Percentiles rank a stretch among this genome's conserved stretches.
Evolutionary conservation across 2,329 filamentous ascomycete species (phyloP).

Genomic region (Xylaria sp.): DNA sequence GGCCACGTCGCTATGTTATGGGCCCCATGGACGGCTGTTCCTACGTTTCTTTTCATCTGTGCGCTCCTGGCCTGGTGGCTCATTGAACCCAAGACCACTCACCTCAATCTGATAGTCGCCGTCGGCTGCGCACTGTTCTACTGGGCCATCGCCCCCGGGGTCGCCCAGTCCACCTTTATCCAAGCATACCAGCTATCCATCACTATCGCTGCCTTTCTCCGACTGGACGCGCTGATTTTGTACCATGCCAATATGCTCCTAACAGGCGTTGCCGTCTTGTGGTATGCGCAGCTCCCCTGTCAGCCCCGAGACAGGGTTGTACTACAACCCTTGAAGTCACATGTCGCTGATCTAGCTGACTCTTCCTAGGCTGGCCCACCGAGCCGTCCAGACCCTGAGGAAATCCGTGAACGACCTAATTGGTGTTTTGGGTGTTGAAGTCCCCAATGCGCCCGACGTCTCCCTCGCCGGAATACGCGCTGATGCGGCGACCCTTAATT

Average conservation of each 20-base stretch:
- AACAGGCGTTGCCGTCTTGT: slow-evolving; percentile 63
- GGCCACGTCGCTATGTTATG: slow-evolving; percentile 61
- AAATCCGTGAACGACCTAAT: slow-evolving; percentile 93
- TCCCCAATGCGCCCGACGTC: slow-evolving; percentile 88
- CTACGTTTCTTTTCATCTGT: slow-evolving; percentile 58
- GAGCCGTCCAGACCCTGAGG: slow-evolving; percentile 87
- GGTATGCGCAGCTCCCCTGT: slow-evolving; percentile 55
- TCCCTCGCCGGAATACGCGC: slow-evolving; percentile 90
- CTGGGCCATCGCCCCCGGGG: slow-evolving; percentile 56
- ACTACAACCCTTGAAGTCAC: not conserved
- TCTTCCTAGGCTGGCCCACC: slow-evolving; percentile 76
- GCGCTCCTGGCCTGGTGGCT: slow-evolving; percentile 58
- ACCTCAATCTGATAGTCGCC: slow-evolving; percentile 56
- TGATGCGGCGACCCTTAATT: slow-evolving; percentile 89
- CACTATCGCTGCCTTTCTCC: slow-evolving; percentile 54
- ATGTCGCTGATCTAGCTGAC: slow-evolving; percentile 34
- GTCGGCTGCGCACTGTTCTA: slow-evolving; percentile 55
- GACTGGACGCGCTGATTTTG: slow-evolving; percentile 59
- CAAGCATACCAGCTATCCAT: slow-evolving; percentile 51
- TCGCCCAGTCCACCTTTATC: slow-evolving; percentile 52
- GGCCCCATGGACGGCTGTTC: slow-evolving; percentile 60
- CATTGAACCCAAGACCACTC: slow-evolving; percentile 57
- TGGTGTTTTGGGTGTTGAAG: slow-evolving; percentile 90
- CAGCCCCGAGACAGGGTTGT: slow-evolving; percentile 22
- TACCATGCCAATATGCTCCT: slow-evolving; percentile 67